Conservation (phyloP, 2,329 filamentous ascomycete species). For the Talaromyces sp. region DNA sequence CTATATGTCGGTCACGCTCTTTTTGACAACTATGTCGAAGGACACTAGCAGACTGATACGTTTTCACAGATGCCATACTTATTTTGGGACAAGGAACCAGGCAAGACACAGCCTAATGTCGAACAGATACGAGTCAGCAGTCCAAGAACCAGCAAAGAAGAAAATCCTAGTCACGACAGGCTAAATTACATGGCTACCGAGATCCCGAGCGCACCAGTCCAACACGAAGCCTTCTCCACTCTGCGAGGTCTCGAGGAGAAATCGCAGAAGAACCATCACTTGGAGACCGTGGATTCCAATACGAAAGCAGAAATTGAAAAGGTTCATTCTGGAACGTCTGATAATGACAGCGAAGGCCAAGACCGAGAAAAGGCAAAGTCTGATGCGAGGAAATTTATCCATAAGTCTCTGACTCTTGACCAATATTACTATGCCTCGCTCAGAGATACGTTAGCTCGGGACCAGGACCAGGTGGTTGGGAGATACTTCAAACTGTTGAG, state of each 20-base stretch:
- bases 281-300: neutral
- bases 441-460: conserved; percentile 1
- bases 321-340: neutral
- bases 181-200: too few species aligned
- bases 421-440: conserved; percentile 18
- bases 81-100: neutral
- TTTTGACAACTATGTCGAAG: neutral
- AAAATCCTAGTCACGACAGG: neutral
- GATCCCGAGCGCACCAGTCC: too few species aligned
- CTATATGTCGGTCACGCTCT: neutral
- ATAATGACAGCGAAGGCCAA: neutral
- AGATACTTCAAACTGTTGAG: neutral
- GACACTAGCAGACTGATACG: neutral
- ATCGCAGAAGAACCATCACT: too few species aligned
- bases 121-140: neutral
- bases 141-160: neutral
- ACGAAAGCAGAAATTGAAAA: too few species aligned
- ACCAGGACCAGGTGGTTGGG: conserved; percentile 9
- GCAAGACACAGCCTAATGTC: too few species aligned
- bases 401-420: conserved; percentile 14
- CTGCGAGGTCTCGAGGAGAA: too few species aligned
- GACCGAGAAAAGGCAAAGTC: neutral
- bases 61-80: conserved; percentile 4
- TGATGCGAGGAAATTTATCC: neutral
- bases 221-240: too few species aligned